A percentile compares a stretch with the other conserved stretches of the same genome.
phyloP scores from a whole-genome alignment of 768 basidiomycete genomes.

The Rhodocollybia butyracea region DNA sequence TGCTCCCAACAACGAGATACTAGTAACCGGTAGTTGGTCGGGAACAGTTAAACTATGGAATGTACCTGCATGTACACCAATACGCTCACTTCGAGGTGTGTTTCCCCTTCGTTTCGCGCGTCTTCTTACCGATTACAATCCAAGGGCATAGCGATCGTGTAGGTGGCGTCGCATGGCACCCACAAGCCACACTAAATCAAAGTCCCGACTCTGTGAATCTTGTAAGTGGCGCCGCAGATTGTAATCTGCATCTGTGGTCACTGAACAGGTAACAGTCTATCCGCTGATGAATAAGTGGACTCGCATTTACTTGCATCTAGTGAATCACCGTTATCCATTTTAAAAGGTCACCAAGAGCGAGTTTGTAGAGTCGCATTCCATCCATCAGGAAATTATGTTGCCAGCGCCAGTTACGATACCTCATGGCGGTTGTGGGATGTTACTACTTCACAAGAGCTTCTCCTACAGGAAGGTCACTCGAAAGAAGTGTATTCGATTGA shows the following conservation, averaged over 20 bases:
- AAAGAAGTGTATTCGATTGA: conserved; percentile 96
- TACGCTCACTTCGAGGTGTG: conserved; percentile 71
- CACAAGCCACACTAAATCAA: conserved; percentile 78
- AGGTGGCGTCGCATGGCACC: conserved; percentile 98
- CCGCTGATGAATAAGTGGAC: not conserved
- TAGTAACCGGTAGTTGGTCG: conserved; percentile 96
- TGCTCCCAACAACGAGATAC: conserved; percentile 82
- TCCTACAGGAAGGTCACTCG: conserved; percentile 95
- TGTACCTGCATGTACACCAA: conserved; percentile 83
- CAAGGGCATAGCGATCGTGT: conserved; percentile 86
- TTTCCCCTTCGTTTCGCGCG: not conserved
- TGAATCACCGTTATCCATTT: conserved; percentile 78
- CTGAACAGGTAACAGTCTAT: conserved; percentile 57
- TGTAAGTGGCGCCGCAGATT: conserved; percentile 89
- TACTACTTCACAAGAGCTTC: conserved; percentile 70
- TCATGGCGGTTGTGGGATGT: conserved; percentile 99
- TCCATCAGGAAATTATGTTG: conserved; percentile 91
- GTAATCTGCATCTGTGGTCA: conserved; percentile 85
- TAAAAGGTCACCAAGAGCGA: conserved; percentile 88
- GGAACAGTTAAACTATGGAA: conserved; percentile 95
- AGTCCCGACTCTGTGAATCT: conserved; percentile 69
- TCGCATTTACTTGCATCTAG: conserved; percentile 34
- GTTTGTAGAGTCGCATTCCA: conserved; percentile 96
- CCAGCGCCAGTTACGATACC: conserved; percentile 94
- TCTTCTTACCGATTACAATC: conserved; percentile 9